Conservation (phyloP, 345 rosid species). For the Salix arbutifolia region DNA sequence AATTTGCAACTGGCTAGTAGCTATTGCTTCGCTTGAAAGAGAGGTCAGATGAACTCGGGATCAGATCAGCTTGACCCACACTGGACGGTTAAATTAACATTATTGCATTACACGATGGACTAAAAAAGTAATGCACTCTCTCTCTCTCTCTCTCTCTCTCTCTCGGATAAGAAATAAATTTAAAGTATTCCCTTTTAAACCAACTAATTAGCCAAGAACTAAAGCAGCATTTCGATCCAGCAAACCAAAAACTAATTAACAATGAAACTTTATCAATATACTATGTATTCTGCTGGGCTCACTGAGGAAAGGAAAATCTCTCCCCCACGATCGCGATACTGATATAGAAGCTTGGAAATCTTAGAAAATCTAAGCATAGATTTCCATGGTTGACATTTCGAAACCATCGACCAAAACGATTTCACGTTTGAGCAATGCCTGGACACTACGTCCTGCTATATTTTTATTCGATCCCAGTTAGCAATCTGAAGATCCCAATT, state of each 20-base stretch:
- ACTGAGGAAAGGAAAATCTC: not conserved
- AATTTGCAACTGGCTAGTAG: not conserved
- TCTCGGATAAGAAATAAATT: not conserved
- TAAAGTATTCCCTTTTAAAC: not conserved
- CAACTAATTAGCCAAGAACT: not conserved
- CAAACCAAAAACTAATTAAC: not conserved
- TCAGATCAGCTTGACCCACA: not conserved
- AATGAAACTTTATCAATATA: not conserved
- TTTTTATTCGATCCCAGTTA: not conserved
- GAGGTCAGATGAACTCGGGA: slow-evolving; percentile 9
- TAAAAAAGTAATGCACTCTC: not conserved
- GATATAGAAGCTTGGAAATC: not conserved
- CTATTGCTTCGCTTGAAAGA: slow-evolving; percentile 31
- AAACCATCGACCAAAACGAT: not conserved
- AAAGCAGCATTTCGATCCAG: not conserved
- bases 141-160: not conserved
- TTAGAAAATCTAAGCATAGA: not conserved
- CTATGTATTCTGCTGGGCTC: not conserved
- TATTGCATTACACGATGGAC: slow-evolving; percentile 3
- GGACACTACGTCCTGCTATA: not conserved
- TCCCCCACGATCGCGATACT: not conserved
- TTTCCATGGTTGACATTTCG: not conserved
- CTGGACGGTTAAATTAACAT: slow-evolving; percentile 4
- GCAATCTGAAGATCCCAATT: not conserved
- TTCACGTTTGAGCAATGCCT: not conserved